phyloP scores from a whole-genome alignment of 352 stramenopile genomes.

The Pythium folliculosum region DNA sequence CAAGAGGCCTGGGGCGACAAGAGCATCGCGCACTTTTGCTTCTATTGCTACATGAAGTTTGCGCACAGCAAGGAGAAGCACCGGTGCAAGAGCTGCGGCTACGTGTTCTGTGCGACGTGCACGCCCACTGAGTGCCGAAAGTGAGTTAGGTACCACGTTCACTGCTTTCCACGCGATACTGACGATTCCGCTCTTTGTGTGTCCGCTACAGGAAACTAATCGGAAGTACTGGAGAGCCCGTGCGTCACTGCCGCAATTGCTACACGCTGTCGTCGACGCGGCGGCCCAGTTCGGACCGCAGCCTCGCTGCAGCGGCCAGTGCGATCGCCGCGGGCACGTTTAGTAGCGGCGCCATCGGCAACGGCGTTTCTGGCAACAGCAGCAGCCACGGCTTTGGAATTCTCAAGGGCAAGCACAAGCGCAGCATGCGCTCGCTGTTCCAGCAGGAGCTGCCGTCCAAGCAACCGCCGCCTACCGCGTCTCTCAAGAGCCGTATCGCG shows the following conservation, averaged over 20 bases:
- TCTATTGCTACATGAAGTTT: constrained; percentile 70
- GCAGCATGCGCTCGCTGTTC: constrained; percentile 67
- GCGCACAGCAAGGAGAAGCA: constrained; percentile 61
- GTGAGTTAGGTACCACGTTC: constrained; percentile 29
- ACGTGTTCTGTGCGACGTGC: constrained; percentile 77
- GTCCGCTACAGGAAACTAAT: constrained; percentile 52
- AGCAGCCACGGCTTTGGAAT: neutral
- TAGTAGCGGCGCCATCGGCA: neutral
- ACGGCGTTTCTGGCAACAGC: neutral
- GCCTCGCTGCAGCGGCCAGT: constrained; percentile 32
- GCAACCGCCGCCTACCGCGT: constrained; percentile 27
- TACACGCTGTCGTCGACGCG: constrained; percentile 78
- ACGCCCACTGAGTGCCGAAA: constrained; percentile 76
- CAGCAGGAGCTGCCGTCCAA: constrained; percentile 35
- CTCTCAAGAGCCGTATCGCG: constrained; percentile 73
- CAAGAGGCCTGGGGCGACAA: constrained; percentile 86
- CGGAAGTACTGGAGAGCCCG: constrained; percentile 52
- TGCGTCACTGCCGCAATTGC: constrained; percentile 75
- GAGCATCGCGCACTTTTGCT: constrained; percentile 65
- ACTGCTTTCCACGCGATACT: neutral
- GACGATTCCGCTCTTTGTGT: neutral
- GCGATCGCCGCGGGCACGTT: constrained; percentile 25
- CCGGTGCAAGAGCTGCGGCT: constrained; percentile 82
- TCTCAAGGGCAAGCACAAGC: constrained; percentile 31
- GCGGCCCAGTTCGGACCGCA: constrained; percentile 59